These are phyloP conservation scores for Euphorbia celastroides DNA, from an alignment of 441 rosid species.

Conservation along the genomic window DNA sequence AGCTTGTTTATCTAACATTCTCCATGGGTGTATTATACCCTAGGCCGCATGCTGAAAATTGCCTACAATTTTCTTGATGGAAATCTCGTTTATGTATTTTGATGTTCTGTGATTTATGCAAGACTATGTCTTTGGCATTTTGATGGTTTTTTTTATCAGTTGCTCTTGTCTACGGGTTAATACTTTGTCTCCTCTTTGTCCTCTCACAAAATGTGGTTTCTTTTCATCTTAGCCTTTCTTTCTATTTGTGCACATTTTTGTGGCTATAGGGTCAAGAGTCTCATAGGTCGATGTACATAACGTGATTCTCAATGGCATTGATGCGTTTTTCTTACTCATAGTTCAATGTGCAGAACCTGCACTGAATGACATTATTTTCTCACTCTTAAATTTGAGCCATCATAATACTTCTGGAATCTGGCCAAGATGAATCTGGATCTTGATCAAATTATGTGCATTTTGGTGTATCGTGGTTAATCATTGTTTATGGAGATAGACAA, in stretches of 20 bases:
- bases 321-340: not conserved
- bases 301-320: not conserved
- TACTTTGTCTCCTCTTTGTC: not conserved
- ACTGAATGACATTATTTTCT: too few relatives aligned
- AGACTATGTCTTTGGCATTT: not conserved
- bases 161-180: not conserved
- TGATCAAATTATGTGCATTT: too few relatives aligned
- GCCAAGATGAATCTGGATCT: too few relatives aligned
- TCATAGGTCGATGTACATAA: not conserved
- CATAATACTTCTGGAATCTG: too few relatives aligned
- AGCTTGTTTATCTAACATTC: conserved; percentile 27
- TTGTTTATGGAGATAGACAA: too few relatives aligned
- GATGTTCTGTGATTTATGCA: conserved; percentile 5
- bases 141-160: not conserved
- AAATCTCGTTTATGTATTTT: conserved; percentile 12
- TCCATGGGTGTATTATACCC: conserved; percentile 24
- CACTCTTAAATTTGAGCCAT: too few relatives aligned
- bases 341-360: too few relatives aligned
- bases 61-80: conserved; percentile 16
- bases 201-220: not conserved
- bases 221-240: not conserved
- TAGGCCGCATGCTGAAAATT: conserved; percentile 9
- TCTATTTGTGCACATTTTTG: not conserved
- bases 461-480: too few relatives aligned
- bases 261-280: not conserved